phyloP scores from a whole-genome alignment of 176 grass and related monocot genomes.

The Triticum turgidum region DNA sequence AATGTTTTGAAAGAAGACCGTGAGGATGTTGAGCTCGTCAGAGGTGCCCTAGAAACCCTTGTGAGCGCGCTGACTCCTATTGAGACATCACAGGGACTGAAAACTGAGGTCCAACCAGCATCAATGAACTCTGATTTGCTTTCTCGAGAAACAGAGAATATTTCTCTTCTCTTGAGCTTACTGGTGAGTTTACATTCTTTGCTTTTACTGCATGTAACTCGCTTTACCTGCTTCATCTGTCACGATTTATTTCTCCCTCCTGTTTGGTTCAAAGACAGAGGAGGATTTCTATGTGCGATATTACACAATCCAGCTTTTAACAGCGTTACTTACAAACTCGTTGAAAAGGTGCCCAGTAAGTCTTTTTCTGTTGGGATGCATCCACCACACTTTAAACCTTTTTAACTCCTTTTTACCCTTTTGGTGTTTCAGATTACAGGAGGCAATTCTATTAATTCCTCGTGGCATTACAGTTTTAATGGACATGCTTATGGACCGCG shows the following conservation, averaged over 20 bases:
- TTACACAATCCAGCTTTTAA: slow-evolving; percentile 97
- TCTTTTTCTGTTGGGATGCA: slow-evolving; percentile 34
- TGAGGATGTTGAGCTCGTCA: slow-evolving; percentile 88
- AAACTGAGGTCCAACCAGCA: slow-evolving; percentile 84
- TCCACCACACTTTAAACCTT: slow-evolving; percentile 6
- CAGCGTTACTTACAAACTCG: slow-evolving; percentile 88
- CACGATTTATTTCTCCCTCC: background rate
- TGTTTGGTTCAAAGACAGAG: slow-evolving; percentile 73
- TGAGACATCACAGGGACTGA: slow-evolving; percentile 58
- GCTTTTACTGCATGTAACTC: background rate
- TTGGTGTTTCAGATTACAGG: slow-evolving; percentile 78
- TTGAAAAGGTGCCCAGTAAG: slow-evolving; percentile 81
- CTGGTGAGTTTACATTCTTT: slow-evolving; percentile 55
- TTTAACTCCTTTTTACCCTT: slow-evolving; percentile 31
- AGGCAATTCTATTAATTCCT: slow-evolving; percentile 96
- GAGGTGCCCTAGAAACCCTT: slow-evolving; percentile 89
- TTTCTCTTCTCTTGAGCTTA: slow-evolving; percentile 89
- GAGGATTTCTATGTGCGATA: slow-evolving; percentile 99
- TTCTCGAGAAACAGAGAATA: slow-evolving; percentile 90
- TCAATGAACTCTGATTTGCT: slow-evolving; percentile 88
- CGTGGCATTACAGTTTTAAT: slow-evolving; percentile 95
- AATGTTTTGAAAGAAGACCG: slow-evolving; percentile 88
- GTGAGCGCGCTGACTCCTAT: slow-evolving; percentile 76
- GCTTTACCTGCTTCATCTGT: slow-evolving; percentile 13
- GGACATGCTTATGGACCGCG: slow-evolving; percentile 99